Evolutionary conservation across 352 stramenopile genomes (phyloP).

Genomic region (Phytophthora tubulina): DNA sequence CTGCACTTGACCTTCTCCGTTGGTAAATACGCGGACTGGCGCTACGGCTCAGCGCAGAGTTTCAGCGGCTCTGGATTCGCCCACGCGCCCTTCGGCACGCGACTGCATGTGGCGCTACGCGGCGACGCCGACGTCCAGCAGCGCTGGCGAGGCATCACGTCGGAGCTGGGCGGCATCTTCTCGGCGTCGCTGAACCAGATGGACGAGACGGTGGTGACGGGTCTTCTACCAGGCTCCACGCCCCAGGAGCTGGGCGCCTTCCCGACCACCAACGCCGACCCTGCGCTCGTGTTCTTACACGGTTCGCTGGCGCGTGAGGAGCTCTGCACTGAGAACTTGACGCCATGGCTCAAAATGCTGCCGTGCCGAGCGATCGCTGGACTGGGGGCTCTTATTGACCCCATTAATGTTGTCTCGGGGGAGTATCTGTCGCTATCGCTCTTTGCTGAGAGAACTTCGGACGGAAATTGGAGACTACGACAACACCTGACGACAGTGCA

Average conservation of each 20-base stretch:
- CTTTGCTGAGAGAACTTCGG: conserved; percentile 41
- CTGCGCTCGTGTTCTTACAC: conserved; percentile 54
- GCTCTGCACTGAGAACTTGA: conserved; percentile 91
- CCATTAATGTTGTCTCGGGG: conserved; percentile 74
- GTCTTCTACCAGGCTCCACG: conserved; percentile 16
- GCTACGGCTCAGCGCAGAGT: conserved; percentile 48
- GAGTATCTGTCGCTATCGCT: conserved; percentile 77
- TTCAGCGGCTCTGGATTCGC: conserved; percentile 23
- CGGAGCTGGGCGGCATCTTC: conserved; percentile 82
- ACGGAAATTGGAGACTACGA: conserved; percentile 47
- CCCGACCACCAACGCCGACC: conserved; percentile 10
- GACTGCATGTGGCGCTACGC: conserved; percentile 63
- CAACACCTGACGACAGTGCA: conserved; percentile 76
- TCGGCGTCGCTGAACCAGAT: conserved; percentile 88
- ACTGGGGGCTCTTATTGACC: conserved; percentile 76
- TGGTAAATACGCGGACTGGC: conserved; percentile 63
- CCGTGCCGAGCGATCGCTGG: conserved; percentile 74
- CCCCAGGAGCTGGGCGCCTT: conserved; percentile 26
- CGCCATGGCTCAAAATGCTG: conserved; percentile 90
- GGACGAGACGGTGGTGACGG: conserved; percentile 58
- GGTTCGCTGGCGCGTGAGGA: conserved; percentile 82
- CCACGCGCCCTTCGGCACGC: conserved; percentile 71
- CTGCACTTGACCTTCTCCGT: conserved; percentile 76
- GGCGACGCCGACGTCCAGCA: conserved; percentile 33
- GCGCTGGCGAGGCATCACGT: conserved; percentile 77